phyloP scores from a whole-genome alignment of 176 grass and related monocot species.

The Phragmites australis region DNA sequence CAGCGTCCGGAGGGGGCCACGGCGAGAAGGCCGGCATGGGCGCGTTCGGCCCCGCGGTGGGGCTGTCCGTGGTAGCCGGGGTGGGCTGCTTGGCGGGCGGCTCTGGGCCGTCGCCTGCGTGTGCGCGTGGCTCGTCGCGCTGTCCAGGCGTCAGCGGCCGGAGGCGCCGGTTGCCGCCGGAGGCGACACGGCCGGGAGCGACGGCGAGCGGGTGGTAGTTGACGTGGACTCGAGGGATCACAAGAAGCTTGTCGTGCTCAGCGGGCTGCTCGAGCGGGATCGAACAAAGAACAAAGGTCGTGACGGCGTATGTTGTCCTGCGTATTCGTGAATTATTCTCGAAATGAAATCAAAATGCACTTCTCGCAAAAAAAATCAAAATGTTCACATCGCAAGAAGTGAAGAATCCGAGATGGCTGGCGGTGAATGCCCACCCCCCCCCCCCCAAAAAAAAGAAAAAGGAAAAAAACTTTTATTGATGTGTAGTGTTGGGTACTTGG shows the following conservation, averaged over 20 bases:
- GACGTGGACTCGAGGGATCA: constrained; percentile 1
- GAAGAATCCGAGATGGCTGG: neutral
- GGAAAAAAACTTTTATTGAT: neutral
- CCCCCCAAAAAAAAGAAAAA: too few relatives aligned
- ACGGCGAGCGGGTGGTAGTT: neutral
- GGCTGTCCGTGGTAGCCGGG: constrained; percentile 30
- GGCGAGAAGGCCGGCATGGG: neutral
- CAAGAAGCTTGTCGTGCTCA: neutral
- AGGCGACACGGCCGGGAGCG: neutral
- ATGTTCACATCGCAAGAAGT: neutral
- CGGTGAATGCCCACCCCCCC: neutral
- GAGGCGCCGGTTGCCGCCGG: neutral
- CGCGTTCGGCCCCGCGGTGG: constrained; percentile 10
- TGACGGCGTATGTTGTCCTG: neutral
- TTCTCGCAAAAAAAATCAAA: neutral
- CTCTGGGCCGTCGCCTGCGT: constrained; percentile 33
- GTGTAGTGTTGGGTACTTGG: neutral
- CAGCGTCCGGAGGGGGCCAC: neutral
- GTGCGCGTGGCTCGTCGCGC: constrained; percentile 31
- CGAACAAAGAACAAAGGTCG: neutral
- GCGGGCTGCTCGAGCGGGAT: neutral
- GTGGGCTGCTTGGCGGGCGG: constrained; percentile 43
- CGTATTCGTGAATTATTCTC: neutral
- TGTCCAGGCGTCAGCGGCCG: constrained; percentile 15
- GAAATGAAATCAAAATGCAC: neutral